A percentile compares a stretch with the other conserved stretches of the same genome.
Evolutionary conservation across 352 stramenopile species (phyloP).

Genomic region (Globisporangium acanthophoron): DNA sequence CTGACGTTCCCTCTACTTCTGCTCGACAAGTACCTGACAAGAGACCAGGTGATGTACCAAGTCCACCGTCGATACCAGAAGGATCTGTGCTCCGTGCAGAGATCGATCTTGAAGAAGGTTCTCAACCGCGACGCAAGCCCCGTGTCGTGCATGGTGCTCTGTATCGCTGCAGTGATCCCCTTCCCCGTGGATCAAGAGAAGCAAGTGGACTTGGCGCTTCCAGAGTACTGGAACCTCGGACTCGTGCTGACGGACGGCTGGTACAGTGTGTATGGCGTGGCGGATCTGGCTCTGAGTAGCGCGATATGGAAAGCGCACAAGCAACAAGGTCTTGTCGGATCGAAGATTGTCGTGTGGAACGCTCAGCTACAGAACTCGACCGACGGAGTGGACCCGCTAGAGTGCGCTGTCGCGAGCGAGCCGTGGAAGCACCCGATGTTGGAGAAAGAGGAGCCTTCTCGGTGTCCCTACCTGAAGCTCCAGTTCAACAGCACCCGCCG

Average conservation of each 20-base stretch:
- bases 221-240: constrained; percentile 46
- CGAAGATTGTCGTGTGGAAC: constrained; percentile 69
- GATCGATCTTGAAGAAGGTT: constrained; percentile 65
- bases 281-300: constrained; percentile 33
- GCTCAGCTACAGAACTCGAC: constrained; percentile 49
- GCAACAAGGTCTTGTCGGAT: constrained; percentile 35
- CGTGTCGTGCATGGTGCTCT: constrained; percentile 61
- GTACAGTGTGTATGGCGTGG: constrained; percentile 61
- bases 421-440: constrained; percentile 44
- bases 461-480: constrained; percentile 58
- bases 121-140: constrained; percentile 59
- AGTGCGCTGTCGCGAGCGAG: constrained; percentile 42
- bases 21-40: constrained; percentile 49
- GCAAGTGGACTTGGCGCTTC: constrained; percentile 31
- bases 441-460: constrained; percentile 37
- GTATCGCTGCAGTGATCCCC: constrained; percentile 45
- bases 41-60: constrained; percentile 52
- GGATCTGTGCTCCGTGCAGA: constrained; percentile 43
- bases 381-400: constrained; percentile 63
- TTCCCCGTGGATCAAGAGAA: constrained; percentile 24
- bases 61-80: constrained; percentile 41
- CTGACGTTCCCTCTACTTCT: constrained; percentile 40
- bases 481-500: constrained; percentile 66
- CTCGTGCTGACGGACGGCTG: constrained; percentile 70
- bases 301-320: constrained; percentile 42